Conservation (phyloP, 306 rosid species). For the Datisca glomerata region DNA sequence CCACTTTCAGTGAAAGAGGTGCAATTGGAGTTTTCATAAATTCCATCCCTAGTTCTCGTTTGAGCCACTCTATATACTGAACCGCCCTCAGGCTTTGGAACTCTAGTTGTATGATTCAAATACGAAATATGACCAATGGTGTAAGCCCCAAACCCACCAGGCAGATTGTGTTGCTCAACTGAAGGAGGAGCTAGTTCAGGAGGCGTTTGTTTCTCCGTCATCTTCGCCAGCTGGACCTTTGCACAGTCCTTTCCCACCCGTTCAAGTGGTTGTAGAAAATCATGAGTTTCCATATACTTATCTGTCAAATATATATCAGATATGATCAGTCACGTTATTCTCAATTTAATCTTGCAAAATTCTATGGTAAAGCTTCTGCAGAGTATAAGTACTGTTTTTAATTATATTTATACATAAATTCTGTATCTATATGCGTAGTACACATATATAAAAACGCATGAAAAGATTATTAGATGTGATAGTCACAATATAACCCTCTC, state of each 20-base stretch:
- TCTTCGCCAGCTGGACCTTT: conserved; percentile 45
- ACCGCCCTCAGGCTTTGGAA: conserved; percentile 76
- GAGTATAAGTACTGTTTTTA: too few species aligned
- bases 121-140: conserved; percentile 73
- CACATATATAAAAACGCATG: neutral
- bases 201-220: conserved; percentile 33
- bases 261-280: conserved; percentile 88
- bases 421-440: neutral
- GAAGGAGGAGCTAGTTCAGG: conserved; percentile 29
- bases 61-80: conserved; percentile 37
- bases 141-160: conserved; percentile 97
- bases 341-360: too few species aligned
- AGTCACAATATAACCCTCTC: too few species aligned
- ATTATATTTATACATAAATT: neutral
- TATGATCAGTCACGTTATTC: neutral
- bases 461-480: too few species aligned
- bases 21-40: conserved; percentile 75
- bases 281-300: conserved; percentile 70
- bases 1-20: conserved; percentile 80
- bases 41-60: conserved; percentile 40
- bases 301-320: conserved; percentile 23
- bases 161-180: conserved; percentile 67
- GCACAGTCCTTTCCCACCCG: conserved; percentile 35
- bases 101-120: conserved; percentile 45
- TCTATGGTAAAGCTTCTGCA: too few species aligned